These are phyloP conservation scores for Pistacia integerrima DNA, from an alignment of 345 rosid species.

Conservation along the genomic window DNA sequence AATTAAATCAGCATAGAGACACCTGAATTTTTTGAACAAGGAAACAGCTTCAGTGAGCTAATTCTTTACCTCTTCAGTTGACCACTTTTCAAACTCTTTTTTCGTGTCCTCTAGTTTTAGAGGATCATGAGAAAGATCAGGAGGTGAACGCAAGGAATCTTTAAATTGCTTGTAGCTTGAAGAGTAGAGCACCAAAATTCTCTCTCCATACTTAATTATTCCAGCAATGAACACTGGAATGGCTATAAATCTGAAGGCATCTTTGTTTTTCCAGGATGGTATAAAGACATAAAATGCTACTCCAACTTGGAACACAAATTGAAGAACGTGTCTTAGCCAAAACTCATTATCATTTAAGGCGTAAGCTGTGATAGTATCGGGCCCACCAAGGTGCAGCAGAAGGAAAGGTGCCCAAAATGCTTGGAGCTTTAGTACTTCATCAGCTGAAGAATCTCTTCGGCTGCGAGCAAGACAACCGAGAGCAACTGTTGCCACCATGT, in stretches of 20 bases:
- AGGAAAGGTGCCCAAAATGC: slow-evolving; percentile 43
- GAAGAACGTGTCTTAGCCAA: slow-evolving; percentile 38
- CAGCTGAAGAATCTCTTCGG: background rate
- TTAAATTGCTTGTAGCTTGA: background rate
- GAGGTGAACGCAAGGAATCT: background rate
- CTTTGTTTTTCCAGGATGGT: slow-evolving; percentile 9
- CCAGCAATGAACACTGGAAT: slow-evolving; percentile 2
- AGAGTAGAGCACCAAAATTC: slow-evolving; percentile 7
- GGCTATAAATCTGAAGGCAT: slow-evolving; percentile 10
- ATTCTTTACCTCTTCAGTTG: background rate
- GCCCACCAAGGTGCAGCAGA: slow-evolving; percentile 46
- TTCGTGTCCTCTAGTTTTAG: too few species aligned
- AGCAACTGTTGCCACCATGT: slow-evolving; percentile 17
- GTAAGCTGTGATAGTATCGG: slow-evolving; percentile 47
- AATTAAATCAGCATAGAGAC: background rate
- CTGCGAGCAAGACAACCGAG: slow-evolving; percentile 1
- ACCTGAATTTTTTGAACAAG: background rate
- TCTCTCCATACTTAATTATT: slow-evolving; percentile 15
- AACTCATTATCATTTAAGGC: slow-evolving; percentile 43
- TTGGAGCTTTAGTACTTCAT: background rate
- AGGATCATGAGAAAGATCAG: background rate
- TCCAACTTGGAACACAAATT: slow-evolving; percentile 25
- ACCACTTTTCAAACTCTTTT: background rate
- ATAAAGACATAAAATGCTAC: slow-evolving; percentile 28
- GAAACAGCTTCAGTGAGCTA: background rate